These are phyloP conservation scores for Lepraria neglecta DNA, from an alignment of 495 filamentous ascomycete species.

Conservation along the genomic window DNA sequence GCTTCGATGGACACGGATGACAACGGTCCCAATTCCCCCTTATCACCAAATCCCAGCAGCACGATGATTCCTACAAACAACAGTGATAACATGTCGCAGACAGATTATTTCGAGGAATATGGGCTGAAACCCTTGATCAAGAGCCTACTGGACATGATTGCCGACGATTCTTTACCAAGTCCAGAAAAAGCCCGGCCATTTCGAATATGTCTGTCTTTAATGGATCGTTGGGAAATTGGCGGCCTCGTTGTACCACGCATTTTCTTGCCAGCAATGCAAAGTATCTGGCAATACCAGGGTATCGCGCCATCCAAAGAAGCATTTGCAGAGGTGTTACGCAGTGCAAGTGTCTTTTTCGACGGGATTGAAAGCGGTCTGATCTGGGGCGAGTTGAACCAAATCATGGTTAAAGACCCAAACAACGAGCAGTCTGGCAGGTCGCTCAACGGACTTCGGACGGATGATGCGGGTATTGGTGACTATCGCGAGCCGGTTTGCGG, in stretches of 20 bases:
- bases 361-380: slow-evolving; percentile 91
- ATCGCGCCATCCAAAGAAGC: slow-evolving; percentile 53
- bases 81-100: slow-evolving; percentile 41
- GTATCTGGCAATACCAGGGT: slow-evolving; percentile 62
- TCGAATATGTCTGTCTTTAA: slow-evolving; percentile 84
- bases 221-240: slow-evolving; percentile 98
- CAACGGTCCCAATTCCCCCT: slow-evolving; percentile 39
- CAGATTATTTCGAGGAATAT: slow-evolving; percentile 71
- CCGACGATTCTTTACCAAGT: slow-evolving; percentile 45
- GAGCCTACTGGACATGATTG: slow-evolving; percentile 73
- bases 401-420: slow-evolving; percentile 50
- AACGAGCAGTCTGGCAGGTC: not conserved
- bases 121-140: slow-evolving; percentile 66
- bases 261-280: slow-evolving; percentile 79
- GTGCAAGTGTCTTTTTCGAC: slow-evolving; percentile 93
- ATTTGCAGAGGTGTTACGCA: slow-evolving; percentile 81
- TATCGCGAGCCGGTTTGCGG: not conserved
- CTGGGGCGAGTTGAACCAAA: slow-evolving; percentile 69
- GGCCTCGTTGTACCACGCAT: slow-evolving; percentile 78
- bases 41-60: slow-evolving; percentile 42
- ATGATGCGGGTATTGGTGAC: slow-evolving; percentile 20
- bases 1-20: slow-evolving; percentile 43
- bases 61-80: slow-evolving; percentile 35
- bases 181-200: slow-evolving; percentile 79
- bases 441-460: not conserved